Evolutionary conservation across 345 rosid species (phyloP).

Genomic region (Gossypium raimondii): DNA sequence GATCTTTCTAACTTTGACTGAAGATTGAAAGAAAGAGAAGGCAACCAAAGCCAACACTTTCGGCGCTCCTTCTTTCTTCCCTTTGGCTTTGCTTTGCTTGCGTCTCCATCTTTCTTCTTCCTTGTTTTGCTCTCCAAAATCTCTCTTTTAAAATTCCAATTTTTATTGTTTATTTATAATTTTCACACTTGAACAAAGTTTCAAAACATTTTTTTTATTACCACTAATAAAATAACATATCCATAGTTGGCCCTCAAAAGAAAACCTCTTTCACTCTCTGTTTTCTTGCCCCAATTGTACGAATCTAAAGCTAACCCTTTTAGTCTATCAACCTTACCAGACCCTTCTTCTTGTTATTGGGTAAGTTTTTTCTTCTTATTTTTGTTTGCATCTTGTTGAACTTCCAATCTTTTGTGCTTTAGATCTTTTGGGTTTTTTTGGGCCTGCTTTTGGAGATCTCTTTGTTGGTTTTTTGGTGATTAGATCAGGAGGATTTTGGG

Average conservation of each 20-base stretch:
- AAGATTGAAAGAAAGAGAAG: conserved; percentile 3
- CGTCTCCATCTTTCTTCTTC: conserved; percentile 9
- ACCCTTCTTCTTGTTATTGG: conserved; percentile 9
- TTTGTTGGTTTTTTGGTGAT: conserved; percentile 1
- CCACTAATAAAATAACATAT: conserved; percentile 14
- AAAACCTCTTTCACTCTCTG: neutral
- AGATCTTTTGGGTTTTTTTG: conserved; percentile 9
- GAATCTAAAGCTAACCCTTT: conserved; percentile 20
- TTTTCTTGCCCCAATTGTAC: conserved; percentile 9
- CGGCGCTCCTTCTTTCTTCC: conserved; percentile 32
- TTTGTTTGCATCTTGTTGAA: conserved; percentile 4
- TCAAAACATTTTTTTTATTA: neutral
- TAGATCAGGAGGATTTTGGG: conserved; percentile 22
- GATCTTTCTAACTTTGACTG: conserved; percentile 30
- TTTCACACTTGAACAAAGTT: neutral
- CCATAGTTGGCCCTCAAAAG: conserved; percentile 1
- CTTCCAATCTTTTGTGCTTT: conserved; percentile 5
- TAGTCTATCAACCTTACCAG: neutral
- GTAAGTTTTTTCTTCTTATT: conserved; percentile 17
- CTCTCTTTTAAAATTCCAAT: neutral
- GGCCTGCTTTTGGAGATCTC: conserved; percentile 24
- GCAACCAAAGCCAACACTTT: conserved; percentile 33
- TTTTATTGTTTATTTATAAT: neutral
- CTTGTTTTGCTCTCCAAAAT: neutral
- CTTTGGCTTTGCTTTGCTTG: conserved; percentile 10